Evolutionary conservation across 78 protist species (phyloP), one percentile per base, ranked within the genome.

Genomic region (Bodo saltans): DNA sequence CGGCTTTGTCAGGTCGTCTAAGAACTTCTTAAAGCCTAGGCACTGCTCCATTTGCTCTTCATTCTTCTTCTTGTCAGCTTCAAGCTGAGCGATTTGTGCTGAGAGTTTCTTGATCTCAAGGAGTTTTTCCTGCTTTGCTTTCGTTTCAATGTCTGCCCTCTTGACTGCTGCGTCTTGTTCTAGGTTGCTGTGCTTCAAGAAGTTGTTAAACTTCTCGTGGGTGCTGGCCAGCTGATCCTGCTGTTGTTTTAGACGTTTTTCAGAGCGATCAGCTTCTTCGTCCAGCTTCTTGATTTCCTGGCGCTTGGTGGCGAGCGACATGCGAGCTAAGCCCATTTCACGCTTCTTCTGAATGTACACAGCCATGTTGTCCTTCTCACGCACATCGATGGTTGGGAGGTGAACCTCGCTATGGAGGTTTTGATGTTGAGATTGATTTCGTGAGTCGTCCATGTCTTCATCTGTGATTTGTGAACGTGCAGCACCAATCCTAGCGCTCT

Each of bases 11-110:
- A 92, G 87, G 30, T 27, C 40, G 70, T 87, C 88, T 34, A 92
- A 72, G 41, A 87, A 88, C 4, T 30, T 72, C 70, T 88, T 88
- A 68, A 74, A 86, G 52, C 47, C 27, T 23, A 29, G n/a, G 82
- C 92, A 88, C 42, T 90, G 90, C 32, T 85, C 79, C 29, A 92
- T 88, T 79, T 81, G 85, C 67, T 92, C 95, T 27, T 88, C 90
- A 42, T 70, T 75, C 69, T 84, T 90, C 40, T 72, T n/a, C 78
- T 81, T 88, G 37, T 92, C 93, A 27, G 83, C 37, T 41, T 53
- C 40, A n/a, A 89, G 32, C 33, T 68, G 40, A 23, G 87, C 72
- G 70, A 89, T 85, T 69, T 83, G 75, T 26, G 69, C 84, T 32
- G 71, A 78, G 29, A 92, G 85, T 34, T 83, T 60, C 85, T 90